Percentiles rank a stretch among this genome's conserved stretches.
phyloP scores from a whole-genome alignment of 768 basidiomycete genomes.

The Boletus subcaerulescens region DNA sequence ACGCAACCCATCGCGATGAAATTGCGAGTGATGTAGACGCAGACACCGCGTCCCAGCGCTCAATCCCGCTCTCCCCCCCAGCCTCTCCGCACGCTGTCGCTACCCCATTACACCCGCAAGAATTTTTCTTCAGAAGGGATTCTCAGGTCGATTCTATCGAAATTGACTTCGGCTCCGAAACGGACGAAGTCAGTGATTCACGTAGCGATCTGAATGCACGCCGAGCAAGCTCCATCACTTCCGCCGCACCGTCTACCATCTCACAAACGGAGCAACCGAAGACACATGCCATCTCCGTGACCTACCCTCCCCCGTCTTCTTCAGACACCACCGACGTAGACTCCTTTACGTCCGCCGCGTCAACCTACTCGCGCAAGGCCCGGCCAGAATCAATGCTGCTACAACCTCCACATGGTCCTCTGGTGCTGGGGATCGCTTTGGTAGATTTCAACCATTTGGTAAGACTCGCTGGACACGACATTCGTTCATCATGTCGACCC shows the following conservation, averaged over 20 bases:
- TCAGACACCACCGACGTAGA: constrained; percentile 45
- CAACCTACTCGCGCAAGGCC: constrained; percentile 56
- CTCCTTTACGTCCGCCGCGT: constrained; percentile 63
- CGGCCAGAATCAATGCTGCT: constrained; percentile 77
- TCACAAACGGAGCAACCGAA: constrained; percentile 37
- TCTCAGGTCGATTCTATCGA: constrained; percentile 48
- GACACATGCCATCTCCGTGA: constrained; percentile 35
- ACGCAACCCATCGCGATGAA: constrained; percentile 17
- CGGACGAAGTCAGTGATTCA: constrained; percentile 52
- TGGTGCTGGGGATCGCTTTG: constrained; percentile 85
- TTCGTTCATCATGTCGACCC: constrained; percentile 13
- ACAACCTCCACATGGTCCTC: constrained; percentile 49
- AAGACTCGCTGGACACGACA: constrained; percentile 20
- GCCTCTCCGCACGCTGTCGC: constrained; percentile 43
- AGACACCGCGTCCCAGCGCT: constrained; percentile 77
- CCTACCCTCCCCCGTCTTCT: constrained; percentile 58
- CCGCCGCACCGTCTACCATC: constrained; percentile 44
- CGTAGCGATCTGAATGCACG: constrained; percentile 32
- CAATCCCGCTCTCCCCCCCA: constrained; percentile 68
- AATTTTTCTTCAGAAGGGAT: constrained; percentile 38
- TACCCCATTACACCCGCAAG: constrained; percentile 21
- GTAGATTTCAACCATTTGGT: constrained; percentile 96
- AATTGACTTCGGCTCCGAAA: constrained; percentile 53
- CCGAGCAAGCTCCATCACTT: constrained; percentile 51
- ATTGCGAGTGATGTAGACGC: constrained; percentile 55